phyloP scores from a whole-genome alignment of 495 filamentous ascomycete genomes.

The Lophium mytilinum region DNA sequence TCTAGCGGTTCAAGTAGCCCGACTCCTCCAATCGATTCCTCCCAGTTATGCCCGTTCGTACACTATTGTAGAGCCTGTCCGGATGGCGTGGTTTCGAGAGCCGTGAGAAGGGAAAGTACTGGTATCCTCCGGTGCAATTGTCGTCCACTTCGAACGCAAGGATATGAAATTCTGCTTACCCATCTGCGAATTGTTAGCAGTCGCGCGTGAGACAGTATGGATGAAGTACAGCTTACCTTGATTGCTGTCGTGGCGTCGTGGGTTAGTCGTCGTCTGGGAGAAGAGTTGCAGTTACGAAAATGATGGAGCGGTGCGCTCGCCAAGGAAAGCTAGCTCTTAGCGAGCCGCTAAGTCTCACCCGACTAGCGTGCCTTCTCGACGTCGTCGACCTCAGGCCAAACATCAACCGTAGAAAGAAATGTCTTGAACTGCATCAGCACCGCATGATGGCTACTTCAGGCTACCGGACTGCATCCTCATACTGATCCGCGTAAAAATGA shows the following conservation, averaged over 20 bases:
- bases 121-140: slow-evolving; percentile 9
- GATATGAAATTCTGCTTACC: slow-evolving; percentile 37
- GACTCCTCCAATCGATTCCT: too few species aligned
- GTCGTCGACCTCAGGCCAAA: neutral
- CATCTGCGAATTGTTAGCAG: slow-evolving; percentile 37
- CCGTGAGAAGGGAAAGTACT: too few species aligned
- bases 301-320: neutral
- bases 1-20: too few species aligned
- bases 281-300: slow-evolving; percentile 5
- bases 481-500: slow-evolving; percentile 43
- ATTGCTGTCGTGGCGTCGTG: slow-evolving; percentile 12
- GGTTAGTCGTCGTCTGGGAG: slow-evolving; percentile 6
- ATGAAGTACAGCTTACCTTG: slow-evolving; percentile 7
- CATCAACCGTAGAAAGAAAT: neutral
- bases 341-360: too few species aligned
- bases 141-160: slow-evolving; percentile 1
- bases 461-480: neutral
- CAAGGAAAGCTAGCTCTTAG: neutral
- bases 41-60: too few species aligned
- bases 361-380: too few species aligned
- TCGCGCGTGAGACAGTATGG: too few species aligned
- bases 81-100: too few species aligned
- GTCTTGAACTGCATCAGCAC: neutral
- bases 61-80: too few species aligned
- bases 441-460: neutral